Conservation (phyloP, 2,329 filamentous ascomycete genomes). For the Ophiostoma sp. region DNA sequence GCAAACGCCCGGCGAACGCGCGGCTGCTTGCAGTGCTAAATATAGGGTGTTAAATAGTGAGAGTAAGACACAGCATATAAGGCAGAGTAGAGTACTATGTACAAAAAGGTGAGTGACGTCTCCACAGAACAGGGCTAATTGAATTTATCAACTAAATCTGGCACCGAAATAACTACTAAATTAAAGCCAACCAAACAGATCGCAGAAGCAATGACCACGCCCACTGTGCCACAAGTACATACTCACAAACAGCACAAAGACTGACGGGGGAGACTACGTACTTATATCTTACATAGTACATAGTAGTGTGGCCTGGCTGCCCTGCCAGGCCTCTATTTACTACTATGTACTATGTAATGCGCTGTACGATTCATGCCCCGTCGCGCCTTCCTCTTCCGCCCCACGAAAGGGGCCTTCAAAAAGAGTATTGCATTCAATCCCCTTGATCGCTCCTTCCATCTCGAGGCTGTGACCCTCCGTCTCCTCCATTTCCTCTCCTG, state of each 20-base stretch:
- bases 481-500: too few relatives aligned
- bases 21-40: slow-evolving; percentile 17
- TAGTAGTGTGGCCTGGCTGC: too few relatives aligned
- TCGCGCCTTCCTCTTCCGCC: slow-evolving; percentile 21
- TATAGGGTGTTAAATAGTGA: neutral
- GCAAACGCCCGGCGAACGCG: slow-evolving; percentile 15
- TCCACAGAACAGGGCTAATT: neutral
- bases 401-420: slow-evolving; percentile 22
- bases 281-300: too few relatives aligned
- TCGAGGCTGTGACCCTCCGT: neutral
- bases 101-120: neutral
- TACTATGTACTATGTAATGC: too few relatives aligned
- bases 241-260: too few relatives aligned
- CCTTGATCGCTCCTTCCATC: neutral
- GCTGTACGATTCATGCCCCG: neutral
- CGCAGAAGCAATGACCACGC: neutral
- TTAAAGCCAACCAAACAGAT: slow-evolving; percentile 4
- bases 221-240: neutral
- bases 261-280: neutral
- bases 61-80: too few relatives aligned
- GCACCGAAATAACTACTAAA: neutral
- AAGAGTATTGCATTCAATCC: neutral
- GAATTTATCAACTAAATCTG: neutral
- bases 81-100: too few relatives aligned
- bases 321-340: too few relatives aligned